These are phyloP conservation scores for Termitomyces heimii DNA, from an alignment of 768 basidiomycete species.

Conservation along the genomic window DNA sequence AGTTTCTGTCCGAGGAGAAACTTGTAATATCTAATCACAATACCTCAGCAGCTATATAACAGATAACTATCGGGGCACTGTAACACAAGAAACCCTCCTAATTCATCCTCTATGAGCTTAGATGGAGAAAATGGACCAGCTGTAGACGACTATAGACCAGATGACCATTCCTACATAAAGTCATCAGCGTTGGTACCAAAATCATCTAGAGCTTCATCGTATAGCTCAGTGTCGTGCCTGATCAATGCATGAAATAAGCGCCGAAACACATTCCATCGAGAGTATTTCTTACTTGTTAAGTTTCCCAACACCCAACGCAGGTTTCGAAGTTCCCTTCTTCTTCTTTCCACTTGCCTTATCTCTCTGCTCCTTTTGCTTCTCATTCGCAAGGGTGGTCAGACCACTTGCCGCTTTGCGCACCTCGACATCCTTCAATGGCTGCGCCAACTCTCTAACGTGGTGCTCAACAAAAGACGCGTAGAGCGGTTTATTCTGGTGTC, in stretches of 20 bases:
- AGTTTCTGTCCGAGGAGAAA: neutral
- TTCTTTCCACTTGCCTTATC: constrained; percentile 89
- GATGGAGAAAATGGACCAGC: neutral
- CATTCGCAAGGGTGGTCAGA: constrained; percentile 85
- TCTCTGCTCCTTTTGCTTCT: constrained; percentile 89
- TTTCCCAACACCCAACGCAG: constrained; percentile 71
- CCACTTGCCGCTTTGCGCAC: constrained; percentile 83
- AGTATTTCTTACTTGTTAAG: constrained; percentile 44
- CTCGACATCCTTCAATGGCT: constrained; percentile 83
- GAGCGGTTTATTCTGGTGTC: constrained; percentile 76
- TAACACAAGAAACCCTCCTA: neutral
- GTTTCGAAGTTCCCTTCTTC: constrained; percentile 73
- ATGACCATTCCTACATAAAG: constrained; percentile 80
- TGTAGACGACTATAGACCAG: neutral
- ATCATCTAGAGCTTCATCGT: constrained; percentile 91
- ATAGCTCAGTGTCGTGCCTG: constrained; percentile 74
- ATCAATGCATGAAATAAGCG: constrained; percentile 3
- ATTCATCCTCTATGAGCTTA: constrained; percentile 5
- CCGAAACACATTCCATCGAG: neutral
- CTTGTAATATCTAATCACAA: neutral
- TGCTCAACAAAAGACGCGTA: constrained; percentile 83
- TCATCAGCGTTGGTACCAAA: constrained; percentile 71
- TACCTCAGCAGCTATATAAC: neutral
- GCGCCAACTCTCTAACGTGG: constrained; percentile 68
- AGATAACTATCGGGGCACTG: neutral